These are phyloP conservation scores for Suillus variegatus DNA, from an alignment of 768 basidiomycete species.

Conservation along the genomic window DNA sequence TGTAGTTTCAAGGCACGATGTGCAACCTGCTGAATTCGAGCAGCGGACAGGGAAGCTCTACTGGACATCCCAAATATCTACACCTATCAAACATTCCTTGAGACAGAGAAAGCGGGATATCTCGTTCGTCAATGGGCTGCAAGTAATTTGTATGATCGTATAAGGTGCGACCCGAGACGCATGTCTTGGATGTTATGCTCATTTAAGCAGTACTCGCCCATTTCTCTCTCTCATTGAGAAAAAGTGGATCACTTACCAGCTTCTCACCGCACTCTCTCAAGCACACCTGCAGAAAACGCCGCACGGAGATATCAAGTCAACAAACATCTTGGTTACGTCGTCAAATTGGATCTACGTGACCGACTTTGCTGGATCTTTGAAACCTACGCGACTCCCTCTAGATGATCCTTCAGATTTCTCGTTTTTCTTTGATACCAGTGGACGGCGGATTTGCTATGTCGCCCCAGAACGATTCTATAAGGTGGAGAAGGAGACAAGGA, in stretches of 20 bases:
- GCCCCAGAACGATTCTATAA: conserved; percentile 96
- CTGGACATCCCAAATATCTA: conserved; percentile 86
- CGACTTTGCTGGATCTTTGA: conserved; percentile 91
- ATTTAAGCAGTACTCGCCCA: conserved; percentile 76
- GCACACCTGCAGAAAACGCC: conserved; percentile 85
- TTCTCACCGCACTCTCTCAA: conserved; percentile 82
- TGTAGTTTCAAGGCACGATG: conserved; percentile 13
- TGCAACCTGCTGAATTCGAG: conserved; percentile 3
- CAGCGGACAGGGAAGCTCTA: conserved; percentile 86
- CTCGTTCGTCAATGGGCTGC: conserved; percentile 94
- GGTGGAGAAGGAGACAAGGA: conserved; percentile 70
- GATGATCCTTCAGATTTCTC: conserved; percentile 98
- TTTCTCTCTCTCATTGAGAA: conserved; percentile 92
- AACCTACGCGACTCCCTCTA: conserved; percentile 92
- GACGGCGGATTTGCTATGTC: conserved; percentile 90
- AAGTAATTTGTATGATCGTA: conserved; percentile 94
- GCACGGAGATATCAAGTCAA: conserved; percentile 97
- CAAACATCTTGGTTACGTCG: conserved; percentile 94
- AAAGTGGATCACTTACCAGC: conserved; percentile 96
- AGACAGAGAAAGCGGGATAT: conserved; percentile 96
- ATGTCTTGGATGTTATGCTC: conserved; percentile 3
- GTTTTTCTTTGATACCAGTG: conserved; percentile 96
- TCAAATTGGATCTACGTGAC: conserved; percentile 96
- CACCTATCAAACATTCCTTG: conserved; percentile 85
- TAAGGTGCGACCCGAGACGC: conserved; percentile 64